Conservation (phyloP, 2,329 filamentous ascomycete species). For the Colletotrichum tropicicola region DNA sequence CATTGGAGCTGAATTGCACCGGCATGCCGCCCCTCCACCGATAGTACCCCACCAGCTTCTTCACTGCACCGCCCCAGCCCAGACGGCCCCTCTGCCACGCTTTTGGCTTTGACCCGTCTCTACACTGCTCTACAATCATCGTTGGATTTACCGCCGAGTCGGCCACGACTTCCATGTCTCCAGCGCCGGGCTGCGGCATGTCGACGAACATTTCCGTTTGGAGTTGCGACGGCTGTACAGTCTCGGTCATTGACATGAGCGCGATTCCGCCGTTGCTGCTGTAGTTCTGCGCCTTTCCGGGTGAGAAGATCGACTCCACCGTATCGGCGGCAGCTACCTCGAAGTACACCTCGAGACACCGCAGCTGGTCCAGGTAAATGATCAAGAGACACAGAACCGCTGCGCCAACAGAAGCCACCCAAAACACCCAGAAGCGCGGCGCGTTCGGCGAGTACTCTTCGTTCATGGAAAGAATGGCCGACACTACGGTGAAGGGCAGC, state of each 20-base stretch:
- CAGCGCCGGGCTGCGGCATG: conserved; percentile 18
- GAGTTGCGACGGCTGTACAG: conserved; percentile 2
- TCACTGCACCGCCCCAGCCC: conserved; percentile 57
- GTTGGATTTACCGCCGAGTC: conserved; percentile 33
- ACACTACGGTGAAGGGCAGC: conserved; percentile 57
- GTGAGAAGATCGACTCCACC: conserved; percentile 27
- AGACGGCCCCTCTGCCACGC: conserved; percentile 53
- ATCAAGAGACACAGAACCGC: conserved; percentile 48
- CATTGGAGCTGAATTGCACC: conserved; percentile 19
- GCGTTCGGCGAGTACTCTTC: conserved; percentile 53
- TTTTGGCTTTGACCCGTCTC: conserved; percentile 39
- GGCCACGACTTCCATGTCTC: conserved; percentile 31
- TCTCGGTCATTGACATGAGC: conserved; percentile 39
- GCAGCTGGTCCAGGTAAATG: conserved; percentile 59
- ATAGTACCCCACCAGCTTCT: conserved; percentile 49
- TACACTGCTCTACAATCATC: conserved; percentile 40
- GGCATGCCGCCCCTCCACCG: conserved; percentile 27
- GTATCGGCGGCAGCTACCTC: conserved; percentile 45
- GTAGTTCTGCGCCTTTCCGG: background rate
- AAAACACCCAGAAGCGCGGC: conserved; percentile 57
- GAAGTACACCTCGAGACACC: conserved; percentile 56
- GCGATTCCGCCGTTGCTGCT: background rate
- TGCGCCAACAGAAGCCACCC: conserved; percentile 51
- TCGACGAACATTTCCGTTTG: conserved; percentile 31
- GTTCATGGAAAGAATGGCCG: conserved; percentile 57